Base-by-base conservation (phyloP, 140 eudicot genomes). In the Ambrosia hybrid region DNA sequence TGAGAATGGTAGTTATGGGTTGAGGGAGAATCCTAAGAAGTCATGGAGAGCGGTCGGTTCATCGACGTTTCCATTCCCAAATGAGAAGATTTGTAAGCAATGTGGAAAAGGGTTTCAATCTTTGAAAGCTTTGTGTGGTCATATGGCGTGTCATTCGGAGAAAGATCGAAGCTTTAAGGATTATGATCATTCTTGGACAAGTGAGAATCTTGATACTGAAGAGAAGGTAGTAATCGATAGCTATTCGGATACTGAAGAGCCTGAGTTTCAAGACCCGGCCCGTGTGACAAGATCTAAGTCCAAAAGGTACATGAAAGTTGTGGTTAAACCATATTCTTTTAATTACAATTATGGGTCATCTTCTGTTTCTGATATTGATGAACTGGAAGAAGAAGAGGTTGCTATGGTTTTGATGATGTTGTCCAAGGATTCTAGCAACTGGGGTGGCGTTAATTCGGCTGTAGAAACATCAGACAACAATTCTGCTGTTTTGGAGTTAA, bases 61-160 rank as follows among this genome's bases (percentile, higher is more conserved):
- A 64, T 33, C 82, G 8, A 76, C 56, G 7, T 48, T 80, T 39
- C 75, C 89, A 8, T 81, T 59, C 66, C 81, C 76, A 45, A 79
- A 73, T 46, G 92, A 86, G 74, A 81, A 68, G 53, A 56, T 82
- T 58, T 89, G 96, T 75, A 86, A 86, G 74, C 92, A 89, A 86
- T 86, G 96, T 80, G 96, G 96, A 9, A 89, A 86, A 82, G 89
- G 80, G 68, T 86, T 89, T 80, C 89, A 81, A 2, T 89, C 96
- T 6, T 37, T 86, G 39, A 89, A 89, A 66, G 96, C 96, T 21
- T 71, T 89, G 51, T 89, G 96, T 80, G 96, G 96, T 26, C 96
- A 89, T 72, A 91, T 91, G 97, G 92, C 96, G 68, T 86, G 87
- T 56, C 97, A 91, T 70, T 86, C 97, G 6, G 93, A 84, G 3